Base-by-base conservation (phyloP, 2,329 filamentous ascomycete genomes). In the Alternaria panax region DNA sequence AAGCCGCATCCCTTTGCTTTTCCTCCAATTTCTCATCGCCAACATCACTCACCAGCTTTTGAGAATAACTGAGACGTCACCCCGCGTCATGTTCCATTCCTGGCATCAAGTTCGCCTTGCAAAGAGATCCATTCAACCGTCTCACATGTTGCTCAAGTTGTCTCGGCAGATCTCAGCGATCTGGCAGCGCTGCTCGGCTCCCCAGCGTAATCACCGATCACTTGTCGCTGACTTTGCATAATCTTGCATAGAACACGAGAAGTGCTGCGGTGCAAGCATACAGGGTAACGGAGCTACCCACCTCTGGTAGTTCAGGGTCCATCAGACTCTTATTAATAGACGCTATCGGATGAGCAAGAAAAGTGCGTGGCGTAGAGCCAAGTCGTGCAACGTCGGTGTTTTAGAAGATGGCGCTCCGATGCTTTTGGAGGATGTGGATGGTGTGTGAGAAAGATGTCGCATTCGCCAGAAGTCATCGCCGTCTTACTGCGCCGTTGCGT, bases 311-410 rank as follows among this genome's bases (percentile, higher is more conserved):
- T n/a, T 51, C 34, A 51, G 20, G 57, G 40, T 56, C 46, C 41
- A 32, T 28, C 22, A 28, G 18, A n/a, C 18, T 18, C 52, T 47
- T 59, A 59, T 59, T 55, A 41, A 56, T 59, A 59, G 52, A 51
- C 54, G 38, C 24, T 11, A 30, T 34, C 32, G 46, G 28, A 34
- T 40, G 34, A 24, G 22, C 41, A 42, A 32, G 20, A 25, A 34
- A 45, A 40, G 32, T 34, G 25, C 51, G 45, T 56, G 57, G 57
- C 52, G 57, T 47, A 55, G 34, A 50, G 30, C 54, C 27, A 54
- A 54, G 43, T 40, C 41, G 43, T 55, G 43, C 7, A 59, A 59
- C 57, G 47, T 56, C 57, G 57, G 51, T 56, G 57, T 46, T 51
- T 55, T 59, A 24, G 52, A 4, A 41, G 8, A 40, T 48, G 18